Percentiles rank a stretch among this genome's conserved stretches.
These are phyloP conservation scores for Yarrowia hollandica DNA, from an alignment of 805 yeast species.

Conservation along the genomic window DNA sequence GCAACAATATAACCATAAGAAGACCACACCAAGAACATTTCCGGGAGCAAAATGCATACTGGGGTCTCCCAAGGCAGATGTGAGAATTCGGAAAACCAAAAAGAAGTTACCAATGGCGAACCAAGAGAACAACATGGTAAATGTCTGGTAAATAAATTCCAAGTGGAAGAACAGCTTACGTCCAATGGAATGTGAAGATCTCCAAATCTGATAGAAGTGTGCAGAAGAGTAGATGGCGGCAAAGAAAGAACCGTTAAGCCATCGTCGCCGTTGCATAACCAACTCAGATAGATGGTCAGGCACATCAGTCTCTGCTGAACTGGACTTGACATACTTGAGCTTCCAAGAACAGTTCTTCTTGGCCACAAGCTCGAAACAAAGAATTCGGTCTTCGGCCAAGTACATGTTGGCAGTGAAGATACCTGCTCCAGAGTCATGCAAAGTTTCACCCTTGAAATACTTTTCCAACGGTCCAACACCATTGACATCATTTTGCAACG, in stretches of 20 bases:
- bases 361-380: constrained; percentile 95
- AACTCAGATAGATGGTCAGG: constrained; percentile 86
- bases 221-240: constrained; percentile 86
- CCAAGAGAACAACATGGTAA: constrained; percentile 82
- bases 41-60: constrained; percentile 71
- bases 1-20: constrained; percentile 81
- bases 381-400: constrained; percentile 91
- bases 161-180: constrained; percentile 72
- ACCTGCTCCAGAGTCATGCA: constrained; percentile 69
- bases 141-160: constrained; percentile 76
- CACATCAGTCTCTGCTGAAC: constrained; percentile 93
- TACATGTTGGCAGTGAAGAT: constrained; percentile 95
- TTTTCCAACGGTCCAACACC: constrained; percentile 86
- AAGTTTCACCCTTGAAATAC: constrained; percentile 88
- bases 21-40: constrained; percentile 69
- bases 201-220: constrained; percentile 76
- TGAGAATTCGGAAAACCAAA: constrained; percentile 83
- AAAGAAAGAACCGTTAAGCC: constrained; percentile 96
- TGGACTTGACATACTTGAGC: constrained; percentile 79
- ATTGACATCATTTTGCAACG: constrained; percentile 61
- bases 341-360: constrained; percentile 72
- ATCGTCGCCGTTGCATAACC: constrained; percentile 88
- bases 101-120: constrained; percentile 89
- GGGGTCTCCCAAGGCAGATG: constrained; percentile 68
- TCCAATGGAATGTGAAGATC: constrained; percentile 62